These are phyloP conservation scores for Pachysolen tannophilus DNA, from an alignment of 805 yeast species.

Conservation along the genomic window DNA sequence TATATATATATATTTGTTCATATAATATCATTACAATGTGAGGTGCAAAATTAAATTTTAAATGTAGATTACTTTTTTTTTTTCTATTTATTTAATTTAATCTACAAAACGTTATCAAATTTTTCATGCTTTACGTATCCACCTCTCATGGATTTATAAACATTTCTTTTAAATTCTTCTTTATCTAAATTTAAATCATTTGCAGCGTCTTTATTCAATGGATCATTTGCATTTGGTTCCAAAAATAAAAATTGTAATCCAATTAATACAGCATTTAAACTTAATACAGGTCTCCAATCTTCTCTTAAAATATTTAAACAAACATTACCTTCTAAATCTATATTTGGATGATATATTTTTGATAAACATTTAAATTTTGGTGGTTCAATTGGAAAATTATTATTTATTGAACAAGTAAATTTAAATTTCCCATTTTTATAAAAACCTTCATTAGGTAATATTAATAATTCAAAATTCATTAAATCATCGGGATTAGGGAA, in stretches of 20 bases:
- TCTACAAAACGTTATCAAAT: constrained; percentile 52
- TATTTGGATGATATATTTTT: constrained; percentile 92
- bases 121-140: constrained; percentile 44
- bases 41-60: not conserved
- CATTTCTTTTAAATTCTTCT: constrained; percentile 46
- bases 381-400: constrained; percentile 97
- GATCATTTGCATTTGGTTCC: constrained; percentile 90
- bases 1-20: not conserved
- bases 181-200: constrained; percentile 39
- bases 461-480: constrained; percentile 49
- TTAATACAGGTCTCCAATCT: constrained; percentile 94
- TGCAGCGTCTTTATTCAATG: constrained; percentile 88
- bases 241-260: constrained; percentile 80
- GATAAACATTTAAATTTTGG: constrained; percentile 94
- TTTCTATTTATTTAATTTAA: constrained; percentile 3
- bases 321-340: constrained; percentile 90
- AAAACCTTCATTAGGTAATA: constrained; percentile 65
- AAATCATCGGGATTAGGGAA: constrained; percentile 48
- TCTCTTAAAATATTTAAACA: constrained; percentile 92
- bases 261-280: constrained; percentile 69
- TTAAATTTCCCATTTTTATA: constrained; percentile 77
- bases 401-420: constrained; percentile 84
- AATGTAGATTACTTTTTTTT: not conserved
- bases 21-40: not conserved
- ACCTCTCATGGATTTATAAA: constrained; percentile 65